Evolutionary conservation across 169 alveolate genomes (phyloP).

Genomic region (Nephromyces sp.): DNA sequence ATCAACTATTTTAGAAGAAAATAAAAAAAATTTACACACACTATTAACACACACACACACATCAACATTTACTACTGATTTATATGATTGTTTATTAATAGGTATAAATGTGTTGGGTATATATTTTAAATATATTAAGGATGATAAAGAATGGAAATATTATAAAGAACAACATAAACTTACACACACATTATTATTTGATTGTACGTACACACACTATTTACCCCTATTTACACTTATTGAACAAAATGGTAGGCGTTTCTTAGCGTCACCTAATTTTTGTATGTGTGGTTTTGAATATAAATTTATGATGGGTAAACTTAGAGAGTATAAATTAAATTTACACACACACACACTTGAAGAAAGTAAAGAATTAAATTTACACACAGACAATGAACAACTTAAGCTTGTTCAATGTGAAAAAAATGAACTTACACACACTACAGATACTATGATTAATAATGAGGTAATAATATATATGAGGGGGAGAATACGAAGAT

Average conservation of each 20-base stretch:
- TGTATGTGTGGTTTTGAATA: too few relatives aligned
- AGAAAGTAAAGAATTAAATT: too few relatives aligned
- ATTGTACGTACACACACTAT: too few relatives aligned
- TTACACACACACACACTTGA: too few relatives aligned
- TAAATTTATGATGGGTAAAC: too few relatives aligned
- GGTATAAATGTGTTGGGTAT: not conserved
- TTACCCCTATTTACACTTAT: not conserved
- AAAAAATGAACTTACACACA: too few relatives aligned
- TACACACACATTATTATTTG: not conserved
- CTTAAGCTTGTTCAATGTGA: too few relatives aligned
- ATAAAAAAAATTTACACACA: not conserved
- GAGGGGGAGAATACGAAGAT: too few relatives aligned
- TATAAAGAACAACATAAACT: not conserved
- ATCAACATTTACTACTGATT: not conserved
- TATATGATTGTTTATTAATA: not conserved
- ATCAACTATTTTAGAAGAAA: not conserved
- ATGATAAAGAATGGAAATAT: not conserved
- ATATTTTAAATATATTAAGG: not conserved
- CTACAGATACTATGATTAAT: too few relatives aligned
- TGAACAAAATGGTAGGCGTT: not conserved
- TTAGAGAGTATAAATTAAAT: too few relatives aligned
- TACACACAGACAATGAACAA: too few relatives aligned
- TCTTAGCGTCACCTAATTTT: not conserved
- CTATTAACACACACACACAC: not conserved
- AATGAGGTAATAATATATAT: too few relatives aligned